Conservation (phyloP, 176 grass and related monocot species). For the maize (Zea mays) region DNA sequence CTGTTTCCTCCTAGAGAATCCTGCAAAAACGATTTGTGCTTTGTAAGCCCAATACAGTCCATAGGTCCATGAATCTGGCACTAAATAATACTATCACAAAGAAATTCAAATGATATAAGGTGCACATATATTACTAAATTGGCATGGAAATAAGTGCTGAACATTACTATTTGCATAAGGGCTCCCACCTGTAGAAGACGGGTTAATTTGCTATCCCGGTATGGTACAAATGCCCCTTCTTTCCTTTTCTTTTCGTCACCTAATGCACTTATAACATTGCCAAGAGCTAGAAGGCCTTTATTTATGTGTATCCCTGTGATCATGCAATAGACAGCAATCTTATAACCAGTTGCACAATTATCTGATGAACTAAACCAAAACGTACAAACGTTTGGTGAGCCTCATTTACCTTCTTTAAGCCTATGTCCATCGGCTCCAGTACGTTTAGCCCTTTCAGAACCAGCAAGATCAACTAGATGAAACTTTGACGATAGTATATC, state of each 20-base stretch:
- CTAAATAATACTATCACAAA: no score
- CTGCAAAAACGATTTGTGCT: constrained; percentile 38
- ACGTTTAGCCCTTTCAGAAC: constrained; percentile 84
- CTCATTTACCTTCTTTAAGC: constrained; percentile 72
- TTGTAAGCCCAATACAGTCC: no score
- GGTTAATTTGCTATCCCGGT: constrained; percentile 80
- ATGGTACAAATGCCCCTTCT: constrained; percentile 78
- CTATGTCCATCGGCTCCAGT: constrained; percentile 70
- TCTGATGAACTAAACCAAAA: constrained; percentile 18
- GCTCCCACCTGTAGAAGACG: constrained; percentile 63
- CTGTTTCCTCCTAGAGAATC: constrained; percentile 89
- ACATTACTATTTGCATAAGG: neutral
- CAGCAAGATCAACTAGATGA: constrained; percentile 87
- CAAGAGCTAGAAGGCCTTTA: constrained; percentile 79
- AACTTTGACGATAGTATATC: constrained; percentile 71
- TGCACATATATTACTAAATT: neutral
- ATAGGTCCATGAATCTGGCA: no score
- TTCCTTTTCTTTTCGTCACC: constrained; percentile 84
- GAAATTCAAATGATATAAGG: neutral
- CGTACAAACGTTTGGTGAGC: neutral
- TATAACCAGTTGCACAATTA: constrained; percentile 20
- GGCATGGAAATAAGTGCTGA: neutral
- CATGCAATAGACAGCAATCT: constrained; percentile 6
- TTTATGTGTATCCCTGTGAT: constrained; percentile 77
- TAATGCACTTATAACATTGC: constrained; percentile 83